These are phyloP conservation scores for Herpetomonas samuelpessoai DNA, from an alignment of 208 protist genomes.

Conservation along the genomic window DNA sequence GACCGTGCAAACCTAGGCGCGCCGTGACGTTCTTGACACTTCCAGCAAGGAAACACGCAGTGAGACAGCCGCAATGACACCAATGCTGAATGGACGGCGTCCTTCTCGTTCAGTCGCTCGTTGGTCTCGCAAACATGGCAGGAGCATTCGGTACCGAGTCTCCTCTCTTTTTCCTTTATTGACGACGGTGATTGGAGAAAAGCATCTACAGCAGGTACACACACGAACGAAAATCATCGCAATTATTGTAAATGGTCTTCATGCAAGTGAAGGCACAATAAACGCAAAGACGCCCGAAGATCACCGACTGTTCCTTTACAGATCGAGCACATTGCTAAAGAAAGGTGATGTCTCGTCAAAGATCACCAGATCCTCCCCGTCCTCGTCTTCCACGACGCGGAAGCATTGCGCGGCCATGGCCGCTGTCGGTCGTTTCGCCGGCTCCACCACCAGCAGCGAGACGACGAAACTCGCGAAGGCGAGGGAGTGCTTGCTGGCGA, in stretches of 20 bases:
- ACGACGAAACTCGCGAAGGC: conserved; percentile 78
- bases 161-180: too few species aligned
- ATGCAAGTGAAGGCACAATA: too few species aligned
- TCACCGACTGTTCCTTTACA: conserved; percentile 19
- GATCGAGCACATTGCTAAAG: conserved; percentile 71
- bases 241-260: too few species aligned
- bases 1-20: too few species aligned
- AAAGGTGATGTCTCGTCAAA: conserved; percentile 62
- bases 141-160: too few species aligned
- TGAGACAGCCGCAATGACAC: neutral
- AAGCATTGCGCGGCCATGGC: conserved; percentile 58
- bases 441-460: conserved; percentile 67
- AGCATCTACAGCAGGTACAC: conserved; percentile 1
- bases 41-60: conserved; percentile 1
- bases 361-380: conserved; percentile 28
- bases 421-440: conserved; percentile 62
- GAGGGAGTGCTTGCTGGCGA: conserved; percentile 49
- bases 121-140: too few species aligned
- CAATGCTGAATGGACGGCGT: neutral
- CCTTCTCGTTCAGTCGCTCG: too few species aligned
- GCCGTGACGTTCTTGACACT: too few species aligned
- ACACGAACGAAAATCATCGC: too few species aligned
- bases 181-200: neutral
- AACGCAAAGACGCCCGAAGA: conserved; percentile 1
- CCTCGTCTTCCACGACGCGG: conserved; percentile 17